Evolutionary conservation across 768 basidiomycete species (phyloP).

Genomic region (Lactifluus rugatus): DNA sequence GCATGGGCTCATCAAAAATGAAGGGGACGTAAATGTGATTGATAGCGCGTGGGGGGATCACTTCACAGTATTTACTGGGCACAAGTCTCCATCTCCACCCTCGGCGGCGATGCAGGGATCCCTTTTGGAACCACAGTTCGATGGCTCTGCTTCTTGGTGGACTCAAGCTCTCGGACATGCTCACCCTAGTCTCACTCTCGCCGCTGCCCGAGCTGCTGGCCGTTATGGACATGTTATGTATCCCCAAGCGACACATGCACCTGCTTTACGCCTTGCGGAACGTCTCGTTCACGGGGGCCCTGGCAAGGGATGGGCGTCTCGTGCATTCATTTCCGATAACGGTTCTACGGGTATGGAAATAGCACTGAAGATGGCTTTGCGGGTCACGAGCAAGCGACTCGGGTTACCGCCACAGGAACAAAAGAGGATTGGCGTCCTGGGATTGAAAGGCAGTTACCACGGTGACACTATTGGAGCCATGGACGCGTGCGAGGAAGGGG

Average conservation of each 20-base stretch:
- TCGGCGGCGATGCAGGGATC: slow-evolving; percentile 25
- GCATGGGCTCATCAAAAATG: slow-evolving; percentile 59
- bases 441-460: slow-evolving; percentile 89
- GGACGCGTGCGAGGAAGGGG: slow-evolving; percentile 88
- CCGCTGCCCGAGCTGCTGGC: slow-evolving; percentile 83
- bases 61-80: slow-evolving; percentile 59
- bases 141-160: slow-evolving; percentile 98
- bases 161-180: slow-evolving; percentile 88
- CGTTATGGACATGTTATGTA: slow-evolving; percentile 98
- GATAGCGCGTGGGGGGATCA: slow-evolving; percentile 85
- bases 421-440: slow-evolving; percentile 62
- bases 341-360: slow-evolving; percentile 96
- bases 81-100: slow-evolving; percentile 8
- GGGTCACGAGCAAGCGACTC: slow-evolving; percentile 45
- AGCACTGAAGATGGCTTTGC: slow-evolving; percentile 93
- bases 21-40: slow-evolving; percentile 76
- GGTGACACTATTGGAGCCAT: slow-evolving; percentile 97
- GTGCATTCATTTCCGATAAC: slow-evolving; percentile 90
- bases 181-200: slow-evolving; percentile 63
- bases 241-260: slow-evolving; percentile 77
- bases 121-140: slow-evolving; percentile 55
- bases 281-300: slow-evolving; percentile 64
- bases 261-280: slow-evolving; percentile 79
- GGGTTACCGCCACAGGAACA: slow-evolving; percentile 32
- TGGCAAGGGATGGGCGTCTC: slow-evolving; percentile 82